Conservation (phyloP, 371 early-diverging fungal species). For the Capniomyces stellatus region DNA sequence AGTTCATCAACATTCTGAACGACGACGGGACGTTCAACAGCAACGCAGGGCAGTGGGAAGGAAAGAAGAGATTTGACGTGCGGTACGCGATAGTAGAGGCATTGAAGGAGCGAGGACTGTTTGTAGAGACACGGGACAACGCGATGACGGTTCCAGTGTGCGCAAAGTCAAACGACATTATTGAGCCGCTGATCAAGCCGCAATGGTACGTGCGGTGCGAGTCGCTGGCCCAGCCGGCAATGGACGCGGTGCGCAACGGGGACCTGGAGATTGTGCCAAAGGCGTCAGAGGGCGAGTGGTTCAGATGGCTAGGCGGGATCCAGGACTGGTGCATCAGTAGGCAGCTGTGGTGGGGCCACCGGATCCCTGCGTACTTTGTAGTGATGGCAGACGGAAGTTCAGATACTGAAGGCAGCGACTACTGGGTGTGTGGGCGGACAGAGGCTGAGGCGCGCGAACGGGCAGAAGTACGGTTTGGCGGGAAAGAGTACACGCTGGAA, state of each 20-base stretch:
- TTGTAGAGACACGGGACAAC: slow-evolving; percentile 72
- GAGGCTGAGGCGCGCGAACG: slow-evolving; percentile 59
- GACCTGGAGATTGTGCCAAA: slow-evolving; percentile 79
- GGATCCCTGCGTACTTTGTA: slow-evolving; percentile 95
- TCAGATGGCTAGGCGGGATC: slow-evolving; percentile 92
- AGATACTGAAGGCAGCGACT: slow-evolving; percentile 18
- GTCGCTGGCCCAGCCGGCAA: slow-evolving; percentile 75
- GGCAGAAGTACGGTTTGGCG: slow-evolving; percentile 57
- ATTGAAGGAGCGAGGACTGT: slow-evolving; percentile 76
- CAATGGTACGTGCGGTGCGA: slow-evolving; percentile 99
- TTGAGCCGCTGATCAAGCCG: slow-evolving; percentile 96
- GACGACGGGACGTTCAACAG: slow-evolving; percentile 90
- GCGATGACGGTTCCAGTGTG: slow-evolving; percentile 83
- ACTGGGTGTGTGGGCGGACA: slow-evolving; percentile 80
- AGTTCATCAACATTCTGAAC: slow-evolving; percentile 89
- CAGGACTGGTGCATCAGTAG: slow-evolving; percentile 99
- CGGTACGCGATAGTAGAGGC: slow-evolving; percentile 75
- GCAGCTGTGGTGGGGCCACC: slow-evolving; percentile 99
- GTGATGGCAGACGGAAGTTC: slow-evolving; percentile 44
- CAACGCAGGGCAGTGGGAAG: slow-evolving; percentile 70
- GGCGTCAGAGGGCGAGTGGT: slow-evolving; percentile 85
- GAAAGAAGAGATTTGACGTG: slow-evolving; percentile 92
- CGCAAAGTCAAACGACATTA: slow-evolving; percentile 82
- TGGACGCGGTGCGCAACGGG: slow-evolving; percentile 71
- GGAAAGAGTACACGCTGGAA: slow-evolving; percentile 37